Evolutionary conservation across 352 stramenopile species (phyloP), one percentile per base, ranked within the genome.

Genomic region (Phytopythium aichiense): DNA sequence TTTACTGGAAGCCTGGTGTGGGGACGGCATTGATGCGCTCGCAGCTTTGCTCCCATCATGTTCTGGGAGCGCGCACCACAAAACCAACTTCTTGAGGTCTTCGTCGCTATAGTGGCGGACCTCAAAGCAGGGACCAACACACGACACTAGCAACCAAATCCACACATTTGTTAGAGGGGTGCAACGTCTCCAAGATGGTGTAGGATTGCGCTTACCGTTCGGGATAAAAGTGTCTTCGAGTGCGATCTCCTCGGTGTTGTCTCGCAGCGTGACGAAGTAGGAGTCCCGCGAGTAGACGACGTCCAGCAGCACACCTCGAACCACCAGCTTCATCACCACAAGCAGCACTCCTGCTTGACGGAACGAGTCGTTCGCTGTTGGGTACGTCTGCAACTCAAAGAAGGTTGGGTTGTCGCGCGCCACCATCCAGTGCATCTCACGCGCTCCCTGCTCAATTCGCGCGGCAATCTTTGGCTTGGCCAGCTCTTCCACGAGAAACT

Each of bases 401-500:
- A 88, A 90, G 9, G 75, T 84, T 11, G 78, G 71, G 12, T 79
- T 83, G 18, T 72, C 52, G 0, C 63, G 51, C 31, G 72, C 71
- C 16, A 71, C 64, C 35, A 88, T 74, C 81, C 81, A 90, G 30
- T 81, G 74, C 9, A 88, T 68, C 58, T 84, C 76, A 20, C 50
- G 62, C 1, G 77, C 40, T 16, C 65, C 78, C 33, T 76, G 64
- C 16, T 82, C 72, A 18, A 90, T 77, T 40, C 76, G 76, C n/a
- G 64, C 56, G 5, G 74, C 69, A 9, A 77, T 72, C 48, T 81
- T 86, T 22, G 77, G 71, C 53, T 88, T 90, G 22, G 72, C 73
- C n/a, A 90, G 57, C 50, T 90, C 78, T 48, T 90, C 78, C 7
- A 88, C 76, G 60, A 88, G 67, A 55, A 90, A 90, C 67, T 77